Evolutionary conservation across 2,329 filamentous ascomycete genomes (phyloP), one percentile per base, ranked within the genome.

Genomic region (Pseudogymnoascus sp.): DNA sequence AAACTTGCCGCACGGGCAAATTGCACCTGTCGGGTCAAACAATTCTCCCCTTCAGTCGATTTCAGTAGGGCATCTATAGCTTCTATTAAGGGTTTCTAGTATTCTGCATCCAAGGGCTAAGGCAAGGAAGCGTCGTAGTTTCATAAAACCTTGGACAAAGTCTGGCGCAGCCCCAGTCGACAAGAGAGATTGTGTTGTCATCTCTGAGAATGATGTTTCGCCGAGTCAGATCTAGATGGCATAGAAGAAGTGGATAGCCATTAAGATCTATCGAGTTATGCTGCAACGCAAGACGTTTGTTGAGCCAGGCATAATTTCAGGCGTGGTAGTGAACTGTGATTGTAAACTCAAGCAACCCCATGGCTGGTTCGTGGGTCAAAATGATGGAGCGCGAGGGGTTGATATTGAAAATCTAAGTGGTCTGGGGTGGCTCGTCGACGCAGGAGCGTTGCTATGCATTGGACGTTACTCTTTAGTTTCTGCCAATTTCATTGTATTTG

Each of bases 201-300:
- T 67, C 64, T 50, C 60, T 62, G 15, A 69, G 60, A n/a, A 69
- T 68, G 30, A 70, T 68, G 41, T 69, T 71, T 15, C 66, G 63
- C 30, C 65, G 67, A 60, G 63, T 64, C 6, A 70, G 60, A 58
- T 71, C 69, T 53, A 68, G 62, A 59, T 71, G 67, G 47, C 65
- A 69, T 15, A 70, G 61, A 39, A 69, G 65, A 50, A 71, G 68
- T 20, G 67, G 65, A 61, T 65, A 65, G 6, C 61, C 63, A 38
- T 28, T 59, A 25, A 69, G 47, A 59, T 69, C 61, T 53, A 69
- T 63, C 15, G 64, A 50, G 14, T 30, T 50, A 14, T 30, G 6
- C 14, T 30, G 25, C 9, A 50, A 11, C 15, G 14, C n/a, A 14
- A 50, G 43, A 12, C 43, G 43, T 50, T 30, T 50, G 43, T 50